Conservation (phyloP, 108 stramenopile species). For the Pseudonitzschia delicatissima region DNA sequence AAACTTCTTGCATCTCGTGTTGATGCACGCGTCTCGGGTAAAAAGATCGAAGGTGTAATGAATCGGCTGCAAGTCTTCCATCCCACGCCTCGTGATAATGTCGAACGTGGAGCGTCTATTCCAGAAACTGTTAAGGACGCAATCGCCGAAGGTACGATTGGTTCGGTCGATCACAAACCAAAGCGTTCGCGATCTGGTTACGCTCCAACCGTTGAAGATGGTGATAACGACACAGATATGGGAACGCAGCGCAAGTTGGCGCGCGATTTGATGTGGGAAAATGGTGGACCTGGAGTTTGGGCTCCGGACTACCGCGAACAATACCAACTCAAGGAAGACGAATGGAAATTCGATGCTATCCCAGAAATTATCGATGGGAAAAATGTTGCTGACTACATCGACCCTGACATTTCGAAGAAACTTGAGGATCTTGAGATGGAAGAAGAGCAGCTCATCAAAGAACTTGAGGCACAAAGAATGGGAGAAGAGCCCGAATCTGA, state of each 20-base stretch:
- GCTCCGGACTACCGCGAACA: conserved; percentile 92
- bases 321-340: conserved; percentile 90
- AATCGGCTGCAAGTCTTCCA: conserved; percentile 96
- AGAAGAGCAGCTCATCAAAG: conserved; percentile 82
- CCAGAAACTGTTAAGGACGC: conserved; percentile 87
- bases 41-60: conserved; percentile 94
- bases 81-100: conserved; percentile 89
- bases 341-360: conserved; percentile 93
- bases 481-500: conserved; percentile 80
- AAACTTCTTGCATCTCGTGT: conserved; percentile 90
- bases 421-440: conserved; percentile 87
- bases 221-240: conserved; percentile 35
- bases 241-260: conserved; percentile 76
- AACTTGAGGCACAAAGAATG: conserved; percentile 81
- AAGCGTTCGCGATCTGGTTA: conserved; percentile 65
- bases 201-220: conserved; percentile 65
- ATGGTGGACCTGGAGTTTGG: conserved; percentile 98
- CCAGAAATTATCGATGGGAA: conserved; percentile 99
- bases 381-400: conserved; percentile 96
- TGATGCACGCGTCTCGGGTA: conserved; percentile 83
- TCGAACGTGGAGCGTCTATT: conserved; percentile 80
- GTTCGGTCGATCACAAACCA: conserved; percentile 38
- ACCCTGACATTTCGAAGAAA: conserved; percentile 87
- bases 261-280: conserved; percentile 95
- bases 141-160: conserved; percentile 42